Evolutionary conservation across 257 asterid genomes (phyloP).

Genomic region (Primulina eburnea): DNA sequence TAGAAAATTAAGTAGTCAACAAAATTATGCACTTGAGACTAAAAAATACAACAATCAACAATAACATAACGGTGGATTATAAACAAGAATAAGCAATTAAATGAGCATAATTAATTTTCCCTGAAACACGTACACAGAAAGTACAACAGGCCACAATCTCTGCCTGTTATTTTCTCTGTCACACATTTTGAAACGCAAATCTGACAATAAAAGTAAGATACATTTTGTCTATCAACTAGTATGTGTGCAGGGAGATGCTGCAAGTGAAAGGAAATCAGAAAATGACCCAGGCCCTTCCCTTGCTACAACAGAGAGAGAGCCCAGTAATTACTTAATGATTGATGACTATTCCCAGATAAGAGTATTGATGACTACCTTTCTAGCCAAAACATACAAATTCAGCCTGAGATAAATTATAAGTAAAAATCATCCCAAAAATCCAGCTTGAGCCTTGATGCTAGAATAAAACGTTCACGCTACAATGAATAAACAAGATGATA

Average conservation of each 20-base stretch:
- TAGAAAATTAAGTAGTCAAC: conserved; percentile 1
- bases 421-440: neutral
- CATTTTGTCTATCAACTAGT: neutral
- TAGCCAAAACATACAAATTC: neutral
- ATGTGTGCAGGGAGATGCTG: neutral
- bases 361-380: neutral
- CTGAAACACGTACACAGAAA: neutral
- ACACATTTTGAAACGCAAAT: neutral
- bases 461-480: neutral
- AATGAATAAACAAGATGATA: neutral
- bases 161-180: neutral
- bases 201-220: neutral
- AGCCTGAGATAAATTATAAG: neutral
- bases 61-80: conserved; percentile 2
- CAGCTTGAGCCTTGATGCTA: neutral
- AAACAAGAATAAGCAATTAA: conserved; percentile 9
- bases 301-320: neutral
- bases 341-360: neutral
- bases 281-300: neutral
- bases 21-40: conserved; percentile 7
- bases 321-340: neutral
- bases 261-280: neutral
- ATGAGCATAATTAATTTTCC: neutral
- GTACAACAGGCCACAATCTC: neutral
- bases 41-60: neutral